Evolutionary conservation across 164 flowering plant species (phyloP).

Genomic region (Akebia trifoliata): DNA sequence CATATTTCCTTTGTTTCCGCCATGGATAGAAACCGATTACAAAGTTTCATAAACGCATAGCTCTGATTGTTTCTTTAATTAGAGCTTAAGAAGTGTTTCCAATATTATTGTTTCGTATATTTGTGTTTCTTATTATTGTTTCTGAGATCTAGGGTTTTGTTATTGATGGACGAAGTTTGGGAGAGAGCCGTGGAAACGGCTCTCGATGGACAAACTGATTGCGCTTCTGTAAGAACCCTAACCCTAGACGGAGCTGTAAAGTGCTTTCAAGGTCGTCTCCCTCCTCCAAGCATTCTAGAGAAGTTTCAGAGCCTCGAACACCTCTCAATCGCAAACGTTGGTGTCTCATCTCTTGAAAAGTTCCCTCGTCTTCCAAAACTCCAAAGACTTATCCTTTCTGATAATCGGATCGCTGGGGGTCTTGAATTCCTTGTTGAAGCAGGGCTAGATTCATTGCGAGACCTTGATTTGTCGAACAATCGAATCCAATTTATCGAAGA

Average conservation of each 20-base stretch:
- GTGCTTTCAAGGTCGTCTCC: constrained; percentile 76
- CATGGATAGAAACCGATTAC: no score
- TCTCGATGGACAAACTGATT: constrained; percentile 65
- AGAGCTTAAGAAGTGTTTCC: no score
- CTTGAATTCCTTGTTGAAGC: constrained; percentile 72
- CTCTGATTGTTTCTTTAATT: no score
- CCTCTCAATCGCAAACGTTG: constrained; percentile 84
- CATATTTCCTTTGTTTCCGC: no score
- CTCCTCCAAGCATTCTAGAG: constrained; percentile 64
- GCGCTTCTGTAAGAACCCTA: constrained; percentile 40
- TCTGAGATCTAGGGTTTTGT: constrained; percentile 23
- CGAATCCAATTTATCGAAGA: constrained; percentile 75
- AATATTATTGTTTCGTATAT: no score
- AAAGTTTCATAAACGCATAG: no score
- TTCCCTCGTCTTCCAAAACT: constrained; percentile 75
- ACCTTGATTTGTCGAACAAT: constrained; percentile 83
- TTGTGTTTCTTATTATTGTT: no score
- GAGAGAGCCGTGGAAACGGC: constrained; percentile 89
- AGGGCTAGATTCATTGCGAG: constrained; percentile 62
- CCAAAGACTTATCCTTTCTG: constrained; percentile 68
- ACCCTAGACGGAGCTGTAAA: constrained; percentile 92
- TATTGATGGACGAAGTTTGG: constrained; percentile 90
- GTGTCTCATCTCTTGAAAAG: constrained; percentile 75
- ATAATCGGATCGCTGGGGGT: constrained; percentile 80
- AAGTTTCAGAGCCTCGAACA: constrained; percentile 65